Evolutionary conservation across 2,329 filamentous ascomycete genomes (phyloP).

Genomic region (Epichloe coenophiala): DNA sequence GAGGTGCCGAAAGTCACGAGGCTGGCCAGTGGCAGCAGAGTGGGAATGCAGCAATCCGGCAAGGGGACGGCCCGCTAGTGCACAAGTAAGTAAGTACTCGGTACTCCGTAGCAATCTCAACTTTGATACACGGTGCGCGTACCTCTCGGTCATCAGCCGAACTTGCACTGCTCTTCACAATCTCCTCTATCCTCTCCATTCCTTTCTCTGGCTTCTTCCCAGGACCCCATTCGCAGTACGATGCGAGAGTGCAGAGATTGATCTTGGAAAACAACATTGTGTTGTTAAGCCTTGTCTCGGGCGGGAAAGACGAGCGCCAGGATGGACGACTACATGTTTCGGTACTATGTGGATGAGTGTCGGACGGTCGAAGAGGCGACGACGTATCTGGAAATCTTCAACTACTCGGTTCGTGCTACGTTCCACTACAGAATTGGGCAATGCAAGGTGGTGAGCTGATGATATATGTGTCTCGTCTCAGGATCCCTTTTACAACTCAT

Average conservation of each 20-base stretch:
- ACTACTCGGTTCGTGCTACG: slow-evolving; percentile 37
- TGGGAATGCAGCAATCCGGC: slow-evolving; percentile 1
- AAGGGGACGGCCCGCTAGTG: not conserved
- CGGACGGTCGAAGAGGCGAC: slow-evolving; percentile 36
- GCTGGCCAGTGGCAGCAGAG: not conserved
- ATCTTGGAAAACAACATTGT: too few species aligned
- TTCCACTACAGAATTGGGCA: not conserved
- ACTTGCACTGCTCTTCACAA: not conserved
- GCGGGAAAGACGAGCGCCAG: slow-evolving; percentile 2
- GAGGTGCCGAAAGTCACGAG: slow-evolving; percentile 1
- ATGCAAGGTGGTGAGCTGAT: too few species aligned
- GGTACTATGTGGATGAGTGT: slow-evolving; percentile 32
- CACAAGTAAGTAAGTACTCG: not conserved
- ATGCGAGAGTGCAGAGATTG: too few species aligned
- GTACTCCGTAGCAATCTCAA: too few species aligned
- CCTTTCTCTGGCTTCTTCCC: not conserved
- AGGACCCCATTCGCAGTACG: too few species aligned
- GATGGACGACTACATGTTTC: slow-evolving; percentile 49
- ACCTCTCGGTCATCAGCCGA: not conserved
- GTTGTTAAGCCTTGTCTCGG: not conserved
- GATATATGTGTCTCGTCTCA: slow-evolving; percentile 11
- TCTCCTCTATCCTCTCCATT: not conserved
- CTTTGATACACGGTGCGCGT: not conserved
- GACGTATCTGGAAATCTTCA: slow-evolving; percentile 44
- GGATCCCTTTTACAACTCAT: slow-evolving; percentile 34